Evolutionary conservation across 768 basidiomycete species (phyloP).

Genomic region (Guyanaporus albipodus): DNA sequence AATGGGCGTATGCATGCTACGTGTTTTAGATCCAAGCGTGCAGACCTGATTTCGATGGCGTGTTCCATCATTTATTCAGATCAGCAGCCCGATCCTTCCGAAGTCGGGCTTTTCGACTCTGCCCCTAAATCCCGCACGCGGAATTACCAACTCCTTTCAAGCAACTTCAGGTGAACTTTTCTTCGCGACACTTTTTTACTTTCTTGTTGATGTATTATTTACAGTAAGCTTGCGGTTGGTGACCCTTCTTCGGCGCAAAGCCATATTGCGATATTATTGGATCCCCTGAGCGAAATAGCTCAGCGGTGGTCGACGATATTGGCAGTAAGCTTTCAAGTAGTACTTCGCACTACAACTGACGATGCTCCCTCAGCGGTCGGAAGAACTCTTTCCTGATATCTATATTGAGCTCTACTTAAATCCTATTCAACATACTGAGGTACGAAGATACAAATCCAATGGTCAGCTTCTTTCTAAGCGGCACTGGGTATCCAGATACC

Average conservation of each 20-base stretch:
- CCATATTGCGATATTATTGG: slow-evolving; percentile 69
- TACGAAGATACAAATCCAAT: slow-evolving; percentile 29
- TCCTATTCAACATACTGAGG: slow-evolving; percentile 65
- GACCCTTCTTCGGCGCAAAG: slow-evolving; percentile 62
- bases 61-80: slow-evolving; percentile 71
- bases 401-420: slow-evolving; percentile 78
- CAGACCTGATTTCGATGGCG: slow-evolving; percentile 59
- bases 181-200: background rate
- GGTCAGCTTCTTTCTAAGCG: background rate
- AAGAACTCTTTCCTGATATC: slow-evolving; percentile 53
- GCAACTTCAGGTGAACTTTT: slow-evolving; percentile 58
- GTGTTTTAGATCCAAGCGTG: slow-evolving; percentile 45
- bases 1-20: background rate
- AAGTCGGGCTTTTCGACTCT: slow-evolving; percentile 67
- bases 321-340: slow-evolving; percentile 44
- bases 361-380: slow-evolving; percentile 11
- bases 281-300: slow-evolving; percentile 80
- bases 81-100: slow-evolving; percentile 69
- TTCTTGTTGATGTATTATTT: background rate
- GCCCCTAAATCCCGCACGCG: slow-evolving; percentile 55
- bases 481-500: slow-evolving; percentile 54
- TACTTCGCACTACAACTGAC: background rate
- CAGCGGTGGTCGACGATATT: slow-evolving; percentile 85
- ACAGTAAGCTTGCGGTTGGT: slow-evolving; percentile 67
- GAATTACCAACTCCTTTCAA: slow-evolving; percentile 57